A percentile compares a stretch with the other conserved stretches of the same genome.
Evolutionary conservation across 805 yeast genomes (phyloP).

Genomic region (Ogataea paraovalis): DNA sequence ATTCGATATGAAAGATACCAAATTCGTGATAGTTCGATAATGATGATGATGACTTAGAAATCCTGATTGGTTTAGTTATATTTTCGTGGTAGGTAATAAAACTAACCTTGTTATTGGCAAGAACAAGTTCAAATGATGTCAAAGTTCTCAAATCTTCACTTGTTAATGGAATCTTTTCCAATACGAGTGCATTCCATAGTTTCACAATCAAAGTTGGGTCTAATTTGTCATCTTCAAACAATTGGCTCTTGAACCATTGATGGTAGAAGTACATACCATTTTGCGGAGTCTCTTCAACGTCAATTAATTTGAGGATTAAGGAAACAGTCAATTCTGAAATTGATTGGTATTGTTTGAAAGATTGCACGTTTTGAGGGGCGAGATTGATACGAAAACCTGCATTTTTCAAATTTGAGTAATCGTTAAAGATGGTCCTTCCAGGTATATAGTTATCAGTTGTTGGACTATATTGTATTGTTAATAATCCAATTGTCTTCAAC

Average conservation of each 20-base stretch:
- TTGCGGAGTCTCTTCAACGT: conserved; percentile 7
- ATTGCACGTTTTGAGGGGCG: conserved; percentile 28
- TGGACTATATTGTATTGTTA: conserved; percentile 8
- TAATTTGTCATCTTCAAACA: conserved; percentile 5
- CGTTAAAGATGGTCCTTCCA: conserved; percentile 17
- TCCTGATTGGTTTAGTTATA: conserved; percentile 9
- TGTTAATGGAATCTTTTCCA: conserved; percentile 11
- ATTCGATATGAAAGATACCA: conserved; percentile 20
- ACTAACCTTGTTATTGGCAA: conserved; percentile 7
- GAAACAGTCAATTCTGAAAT: conserved; percentile 14
- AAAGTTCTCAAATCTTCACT: conserved; percentile 12
- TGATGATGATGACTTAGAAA: conserved; percentile 4
- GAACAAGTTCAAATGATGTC: conserved; percentile 18
- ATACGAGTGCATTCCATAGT: conserved; percentile 17
- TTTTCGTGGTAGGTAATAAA: conserved; percentile 11
- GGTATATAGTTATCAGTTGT: not conserved
- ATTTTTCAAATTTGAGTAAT: conserved; percentile 9
- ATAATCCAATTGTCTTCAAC: conserved; percentile 8
- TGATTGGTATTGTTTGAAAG: conserved; percentile 19
- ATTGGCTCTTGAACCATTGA: conserved; percentile 26
- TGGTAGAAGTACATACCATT: conserved; percentile 12
- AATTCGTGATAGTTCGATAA: conserved; percentile 16
- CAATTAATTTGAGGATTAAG: conserved; percentile 6
- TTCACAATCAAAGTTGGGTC: conserved; percentile 5
- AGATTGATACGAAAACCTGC: conserved; percentile 23